Conservation (phyloP, 2,329 filamentous ascomycete species). For the Pestalotiopsis sp. region DNA sequence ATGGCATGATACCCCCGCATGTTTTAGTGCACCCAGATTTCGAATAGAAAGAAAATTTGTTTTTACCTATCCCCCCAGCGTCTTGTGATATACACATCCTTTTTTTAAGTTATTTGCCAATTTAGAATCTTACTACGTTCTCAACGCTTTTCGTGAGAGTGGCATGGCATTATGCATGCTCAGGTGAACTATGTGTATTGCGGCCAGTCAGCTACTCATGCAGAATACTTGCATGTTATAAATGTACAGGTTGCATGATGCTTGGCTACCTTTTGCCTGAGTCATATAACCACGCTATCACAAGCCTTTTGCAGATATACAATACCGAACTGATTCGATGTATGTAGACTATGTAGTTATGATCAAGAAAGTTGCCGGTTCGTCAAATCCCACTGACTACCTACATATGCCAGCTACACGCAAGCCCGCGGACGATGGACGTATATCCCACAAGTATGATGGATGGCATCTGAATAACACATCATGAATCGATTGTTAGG, state of each 20-base stretch:
- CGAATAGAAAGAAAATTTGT: not conserved
- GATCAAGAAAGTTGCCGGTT: too few species aligned
- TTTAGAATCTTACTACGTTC: not conserved
- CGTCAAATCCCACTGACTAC: not conserved
- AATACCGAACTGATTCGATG: too few species aligned
- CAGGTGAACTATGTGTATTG: too few species aligned
- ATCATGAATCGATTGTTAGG: not conserved
- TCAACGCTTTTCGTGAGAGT: too few species aligned
- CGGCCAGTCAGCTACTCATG: too few species aligned
- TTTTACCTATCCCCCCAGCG: not conserved
- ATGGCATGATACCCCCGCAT: not conserved
- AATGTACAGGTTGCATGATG: too few species aligned
- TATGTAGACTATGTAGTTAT: too few species aligned
- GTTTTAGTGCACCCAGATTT: not conserved
- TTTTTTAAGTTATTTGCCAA: not conserved
- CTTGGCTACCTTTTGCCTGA: too few species aligned
- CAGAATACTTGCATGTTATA: too few species aligned
- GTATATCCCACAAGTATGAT: not conserved
- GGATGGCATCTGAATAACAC: not conserved
- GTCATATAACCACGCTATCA: too few species aligned
- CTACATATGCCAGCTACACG: not conserved
- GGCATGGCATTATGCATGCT: too few species aligned
- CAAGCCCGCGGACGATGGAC: not conserved
- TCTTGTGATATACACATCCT: not conserved
- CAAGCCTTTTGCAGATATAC: too few species aligned